Evolutionary conservation across 129 eudicot genomes (phyloP).

Genomic region (Calendula officinalis): DNA sequence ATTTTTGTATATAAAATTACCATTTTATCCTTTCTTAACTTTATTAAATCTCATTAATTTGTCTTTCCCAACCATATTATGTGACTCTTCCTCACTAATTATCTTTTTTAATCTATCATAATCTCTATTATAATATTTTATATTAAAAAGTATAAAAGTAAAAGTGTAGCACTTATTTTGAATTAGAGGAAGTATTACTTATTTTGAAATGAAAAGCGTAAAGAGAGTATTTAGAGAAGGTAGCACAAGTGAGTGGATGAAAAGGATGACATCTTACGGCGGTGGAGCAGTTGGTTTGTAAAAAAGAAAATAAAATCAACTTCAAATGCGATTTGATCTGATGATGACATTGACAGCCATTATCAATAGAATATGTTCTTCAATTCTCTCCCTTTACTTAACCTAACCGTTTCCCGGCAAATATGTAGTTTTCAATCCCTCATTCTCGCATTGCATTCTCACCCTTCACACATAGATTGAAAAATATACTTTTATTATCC

Average conservation of each 20-base stretch:
- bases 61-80: too few species aligned
- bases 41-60: too few species aligned
- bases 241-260: conserved; percentile 2
- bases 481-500: background rate
- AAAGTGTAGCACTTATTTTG: too few species aligned
- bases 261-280: conserved; percentile 9
- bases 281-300: conserved; percentile 29
- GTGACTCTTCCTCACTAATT: too few species aligned
- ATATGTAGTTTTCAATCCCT: conserved; percentile 4
- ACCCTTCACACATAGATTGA: background rate
- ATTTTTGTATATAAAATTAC: too few species aligned
- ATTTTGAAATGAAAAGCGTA: too few species aligned
- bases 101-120: too few species aligned
- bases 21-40: too few species aligned
- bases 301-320: background rate
- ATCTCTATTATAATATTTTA: too few species aligned
- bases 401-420: conserved; percentile 17
- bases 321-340: conserved; percentile 7
- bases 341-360: background rate
- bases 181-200: too few species aligned
- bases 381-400: background rate
- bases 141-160: too few species aligned
- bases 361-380: background rate
- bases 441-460: background rate
- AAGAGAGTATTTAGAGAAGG: too few species aligned